Percentiles rank a stretch among this genome's conserved stretches.
phyloP scores from a whole-genome alignment of 352 stramenopile species.

The Phytophthora lateralis region DNA sequence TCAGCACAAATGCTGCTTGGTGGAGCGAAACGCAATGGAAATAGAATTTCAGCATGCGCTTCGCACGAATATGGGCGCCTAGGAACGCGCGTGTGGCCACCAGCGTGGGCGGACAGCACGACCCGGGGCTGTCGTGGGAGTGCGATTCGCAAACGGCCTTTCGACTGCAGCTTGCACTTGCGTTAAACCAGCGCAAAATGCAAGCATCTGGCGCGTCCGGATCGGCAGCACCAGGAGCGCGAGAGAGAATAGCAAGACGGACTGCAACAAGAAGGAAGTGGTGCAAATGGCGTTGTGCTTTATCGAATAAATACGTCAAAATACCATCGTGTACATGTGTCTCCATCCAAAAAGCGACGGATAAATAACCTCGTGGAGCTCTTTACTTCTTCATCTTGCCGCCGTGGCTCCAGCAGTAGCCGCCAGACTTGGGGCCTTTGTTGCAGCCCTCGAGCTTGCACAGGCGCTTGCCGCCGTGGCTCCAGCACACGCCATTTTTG shows the following conservation, averaged over 20 bases:
- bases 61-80: neutral
- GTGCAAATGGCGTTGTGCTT: slow-evolving; percentile 1
- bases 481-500: slow-evolving; percentile 87
- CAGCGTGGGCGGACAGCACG: neutral
- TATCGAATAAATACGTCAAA: slow-evolving; percentile 39
- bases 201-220: slow-evolving; percentile 19
- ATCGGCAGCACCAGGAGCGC: slow-evolving; percentile 13
- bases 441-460: slow-evolving; percentile 83
- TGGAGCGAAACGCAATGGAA: slow-evolving; percentile 13
- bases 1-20: slow-evolving; percentile 29
- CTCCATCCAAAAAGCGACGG: slow-evolving; percentile 28
- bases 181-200: slow-evolving; percentile 17
- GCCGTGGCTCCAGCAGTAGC: slow-evolving; percentile 86
- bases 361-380: slow-evolving; percentile 44
- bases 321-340: slow-evolving; percentile 25
- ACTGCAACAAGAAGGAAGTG: neutral
- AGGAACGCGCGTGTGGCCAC: slow-evolving; percentile 4
- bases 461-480: slow-evolving; percentile 77
- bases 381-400: slow-evolving; percentile 85
- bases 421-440: slow-evolving; percentile 81
- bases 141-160: slow-evolving; percentile 17
- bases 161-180: slow-evolving; percentile 21
- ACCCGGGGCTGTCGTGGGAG: neutral
- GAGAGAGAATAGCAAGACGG: neutral
- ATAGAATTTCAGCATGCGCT: slow-evolving; percentile 17